These are phyloP conservation scores for Lasiodiplodia citricola DNA, from an alignment of 2,329 filamentous ascomycete genomes.

Conservation along the genomic window DNA sequence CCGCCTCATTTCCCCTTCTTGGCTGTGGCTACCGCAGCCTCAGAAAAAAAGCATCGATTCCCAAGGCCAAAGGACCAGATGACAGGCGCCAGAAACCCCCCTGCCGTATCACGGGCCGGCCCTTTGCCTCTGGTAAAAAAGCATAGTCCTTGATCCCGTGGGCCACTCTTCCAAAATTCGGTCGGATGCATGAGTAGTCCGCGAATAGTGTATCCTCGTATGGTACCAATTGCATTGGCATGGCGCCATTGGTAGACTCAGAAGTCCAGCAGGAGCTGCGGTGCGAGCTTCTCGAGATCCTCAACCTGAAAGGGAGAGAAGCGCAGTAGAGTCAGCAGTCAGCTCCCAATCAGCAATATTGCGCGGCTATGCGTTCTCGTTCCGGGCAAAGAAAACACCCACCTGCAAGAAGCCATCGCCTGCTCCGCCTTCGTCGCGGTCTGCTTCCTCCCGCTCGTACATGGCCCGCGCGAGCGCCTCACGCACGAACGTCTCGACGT, in stretches of 20 bases:
- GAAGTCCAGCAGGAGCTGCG: constrained; percentile 85
- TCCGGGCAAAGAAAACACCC: constrained; percentile 6
- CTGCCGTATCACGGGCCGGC: not conserved
- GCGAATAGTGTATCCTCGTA: not conserved
- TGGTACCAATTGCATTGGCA: not conserved
- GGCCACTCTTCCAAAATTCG: not conserved
- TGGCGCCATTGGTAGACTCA: constrained; percentile 44
- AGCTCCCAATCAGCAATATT: constrained; percentile 50
- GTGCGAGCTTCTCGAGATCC: constrained; percentile 86
- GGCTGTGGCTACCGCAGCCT: constrained; percentile 5
- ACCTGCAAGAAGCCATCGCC: constrained; percentile 72
- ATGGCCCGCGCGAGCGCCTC: constrained; percentile 84
- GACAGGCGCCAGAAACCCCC: not conserved
- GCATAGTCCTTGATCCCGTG: constrained; percentile 4
- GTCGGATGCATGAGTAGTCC: not conserved
- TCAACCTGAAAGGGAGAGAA: constrained; percentile 64
- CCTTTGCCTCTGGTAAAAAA: constrained; percentile 5
- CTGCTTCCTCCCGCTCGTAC: constrained; percentile 65
- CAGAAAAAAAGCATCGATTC: constrained; percentile 3
- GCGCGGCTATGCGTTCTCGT: constrained; percentile 12
- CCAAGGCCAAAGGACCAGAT: not conserved
- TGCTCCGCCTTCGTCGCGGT: constrained; percentile 36
- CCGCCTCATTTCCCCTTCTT: not conserved
- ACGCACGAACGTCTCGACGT: constrained; percentile 88
- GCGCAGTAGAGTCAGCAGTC: not conserved